Evolutionary conservation across 2,329 filamentous ascomycete genomes (phyloP).

Genomic region (Elsinoe ampelina): DNA sequence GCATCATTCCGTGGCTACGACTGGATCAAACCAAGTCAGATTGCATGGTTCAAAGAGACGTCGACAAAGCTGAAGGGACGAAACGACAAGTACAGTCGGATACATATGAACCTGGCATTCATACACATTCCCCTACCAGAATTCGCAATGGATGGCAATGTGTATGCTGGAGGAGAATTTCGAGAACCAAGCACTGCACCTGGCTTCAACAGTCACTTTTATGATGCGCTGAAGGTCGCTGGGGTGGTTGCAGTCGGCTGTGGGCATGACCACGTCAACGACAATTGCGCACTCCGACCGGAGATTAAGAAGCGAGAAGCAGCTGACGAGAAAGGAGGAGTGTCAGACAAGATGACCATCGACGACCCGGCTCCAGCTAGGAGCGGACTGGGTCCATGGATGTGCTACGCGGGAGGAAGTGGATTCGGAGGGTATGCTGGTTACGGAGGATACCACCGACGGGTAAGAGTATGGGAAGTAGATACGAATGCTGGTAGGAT

Average conservation of each 20-base stretch:
- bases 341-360: constrained; percentile 19
- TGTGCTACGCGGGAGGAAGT: constrained; percentile 90
- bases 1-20: constrained; percentile 85
- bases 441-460: constrained; percentile 74
- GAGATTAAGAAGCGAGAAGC: background rate
- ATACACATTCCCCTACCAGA: constrained; percentile 96
- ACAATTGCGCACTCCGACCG: constrained; percentile 69
- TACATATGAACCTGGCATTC: constrained; percentile 92
- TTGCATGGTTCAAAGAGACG: constrained; percentile 84
- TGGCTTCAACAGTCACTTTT: constrained; percentile 83
- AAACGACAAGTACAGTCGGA: constrained; percentile 70
- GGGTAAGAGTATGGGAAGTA: constrained; percentile 82
- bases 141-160: constrained; percentile 56
- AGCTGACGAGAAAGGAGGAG: background rate
- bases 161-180: constrained; percentile 57
- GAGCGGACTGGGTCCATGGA: constrained; percentile 55
- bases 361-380: constrained; percentile 33
- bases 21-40: constrained; percentile 91
- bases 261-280: constrained; percentile 94
- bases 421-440: constrained; percentile 95
- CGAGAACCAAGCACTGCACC: constrained; percentile 81
- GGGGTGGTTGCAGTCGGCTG: constrained; percentile 80
- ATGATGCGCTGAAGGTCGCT: constrained; percentile 76
- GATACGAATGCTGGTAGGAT: constrained; percentile 87
- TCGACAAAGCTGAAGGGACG: constrained; percentile 60